A percentile compares a stretch with the other conserved stretches of the same genome.
Conservation (phyloP, 306 rosid genomes). For the Cucurbita moschata region DNA sequence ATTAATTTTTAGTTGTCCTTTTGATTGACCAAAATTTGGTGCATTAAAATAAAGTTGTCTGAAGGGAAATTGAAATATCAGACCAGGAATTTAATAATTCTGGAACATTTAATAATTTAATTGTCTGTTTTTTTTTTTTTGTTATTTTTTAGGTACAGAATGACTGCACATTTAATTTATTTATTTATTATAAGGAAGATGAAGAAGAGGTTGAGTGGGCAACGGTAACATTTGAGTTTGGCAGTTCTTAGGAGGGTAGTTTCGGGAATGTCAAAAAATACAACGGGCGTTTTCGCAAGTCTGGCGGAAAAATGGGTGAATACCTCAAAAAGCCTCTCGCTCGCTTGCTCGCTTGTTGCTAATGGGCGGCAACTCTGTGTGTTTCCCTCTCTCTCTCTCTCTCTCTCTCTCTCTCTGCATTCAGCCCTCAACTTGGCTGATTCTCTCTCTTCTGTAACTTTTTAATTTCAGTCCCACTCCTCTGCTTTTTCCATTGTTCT, state of each 20-base stretch:
- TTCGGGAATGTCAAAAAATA: constrained; percentile 28
- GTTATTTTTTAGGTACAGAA: not conserved
- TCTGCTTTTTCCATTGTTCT: not conserved
- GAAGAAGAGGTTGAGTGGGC: constrained; percentile 14
- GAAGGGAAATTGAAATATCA: not conserved
- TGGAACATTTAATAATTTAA: not conserved
- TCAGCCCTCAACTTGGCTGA: constrained; percentile 9
- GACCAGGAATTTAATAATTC: not conserved
- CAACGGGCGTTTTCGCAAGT: constrained; percentile 45
- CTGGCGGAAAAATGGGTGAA: constrained; percentile 14
- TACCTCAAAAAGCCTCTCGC: not conserved
- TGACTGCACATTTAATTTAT: not conserved
- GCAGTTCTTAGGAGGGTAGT: constrained; percentile 61
- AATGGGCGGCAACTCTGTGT: constrained; percentile 35
- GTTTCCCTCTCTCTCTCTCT: no score
- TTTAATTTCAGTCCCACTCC: constrained; percentile 8
- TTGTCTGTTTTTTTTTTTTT: not conserved
- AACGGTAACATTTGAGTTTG: constrained; percentile 83
- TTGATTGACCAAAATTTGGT: not conserved
- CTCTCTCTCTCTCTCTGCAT: constrained; percentile 9
- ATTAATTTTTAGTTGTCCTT: not conserved
- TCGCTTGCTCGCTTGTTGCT: no score
- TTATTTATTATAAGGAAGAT: constrained; percentile 3
- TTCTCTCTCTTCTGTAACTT: constrained; percentile 16
- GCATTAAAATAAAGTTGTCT: not conserved